Base-by-base conservation (phyloP, 805 yeast species). In the Pichia nanzhaoensis region DNA sequence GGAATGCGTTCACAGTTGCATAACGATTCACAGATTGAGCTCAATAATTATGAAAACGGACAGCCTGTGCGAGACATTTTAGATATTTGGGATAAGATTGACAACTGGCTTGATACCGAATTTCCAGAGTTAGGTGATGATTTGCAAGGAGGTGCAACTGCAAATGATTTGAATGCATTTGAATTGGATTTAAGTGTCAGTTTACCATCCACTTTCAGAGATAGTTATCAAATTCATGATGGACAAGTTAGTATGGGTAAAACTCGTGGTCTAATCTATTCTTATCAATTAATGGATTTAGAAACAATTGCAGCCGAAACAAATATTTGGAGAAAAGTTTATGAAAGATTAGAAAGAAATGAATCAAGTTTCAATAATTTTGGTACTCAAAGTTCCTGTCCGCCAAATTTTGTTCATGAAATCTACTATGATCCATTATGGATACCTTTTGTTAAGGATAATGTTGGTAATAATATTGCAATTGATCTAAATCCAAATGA, bases 401-500 rank as follows among this genome's bases (percentile, higher is more conserved):
- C 99, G 8, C 84, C 84, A 17, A 82, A 80, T 5, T 68, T 80
- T 12, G 70, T 89, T 37, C 84, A 85, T 60, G 73, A 76, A 8
- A 78, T 80, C 6, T 93, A 88, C 64, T 91, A 96, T n/a, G 87
- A 87, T 62, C 80, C 87, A 4, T 78, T 76, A 56, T 91, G 99
- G 99, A 80, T 91, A 48, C 98, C 99, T 3, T 64, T 91, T 42
- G 78, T 86, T 33, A 87, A 91, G 40, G 99, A 91, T 62, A 80
- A 77, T 44, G 82, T 80, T 19, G 99, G 99, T 38, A 91, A 91
- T 67, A 90, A 89, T 63, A 81, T 91, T 51, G 99, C 89, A 42
- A 70, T 93, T 14, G 99, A 91, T 66, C 72, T 91, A 48, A 81
- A 86, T 2, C 91, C 93, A 1, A 96, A 88, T 7, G 74, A 81